A percentile compares a stretch with the other conserved stretches of the same genome.
Evolutionary conservation across 1,139 yeast species (phyloP).

Genomic region (Diutina neorugosa): DNA sequence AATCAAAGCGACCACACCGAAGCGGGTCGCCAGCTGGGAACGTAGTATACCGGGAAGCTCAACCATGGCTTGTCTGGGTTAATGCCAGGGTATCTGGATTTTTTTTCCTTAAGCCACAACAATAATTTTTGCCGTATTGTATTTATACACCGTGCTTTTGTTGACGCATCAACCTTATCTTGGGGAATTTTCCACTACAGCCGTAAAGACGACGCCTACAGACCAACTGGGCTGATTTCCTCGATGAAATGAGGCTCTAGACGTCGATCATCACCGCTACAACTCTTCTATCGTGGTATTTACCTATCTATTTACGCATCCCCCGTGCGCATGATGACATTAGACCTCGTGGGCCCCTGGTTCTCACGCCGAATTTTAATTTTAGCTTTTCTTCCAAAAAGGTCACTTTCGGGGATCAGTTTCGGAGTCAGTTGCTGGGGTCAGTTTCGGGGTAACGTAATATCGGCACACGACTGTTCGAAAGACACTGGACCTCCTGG

Average conservation of each 20-base stretch:
- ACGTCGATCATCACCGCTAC: too few species aligned
- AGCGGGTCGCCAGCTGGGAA: not conserved
- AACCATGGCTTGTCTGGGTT: not conserved
- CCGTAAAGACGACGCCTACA: too few species aligned
- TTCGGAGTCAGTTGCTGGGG: not conserved
- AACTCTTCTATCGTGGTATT: too few species aligned
- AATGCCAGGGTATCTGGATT: not conserved
- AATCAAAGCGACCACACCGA: not conserved
- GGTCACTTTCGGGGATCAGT: not conserved
- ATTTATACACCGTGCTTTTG: not conserved
- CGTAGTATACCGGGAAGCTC: not conserved
- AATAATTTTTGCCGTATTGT: not conserved
- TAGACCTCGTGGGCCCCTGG: not conserved
- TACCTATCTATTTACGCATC: too few species aligned
- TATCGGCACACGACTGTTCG: not conserved
- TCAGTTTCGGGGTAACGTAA: not conserved
- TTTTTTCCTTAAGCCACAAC: not conserved
- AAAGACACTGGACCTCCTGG: not conserved
- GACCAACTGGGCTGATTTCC: too few species aligned
- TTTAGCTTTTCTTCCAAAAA: not conserved
- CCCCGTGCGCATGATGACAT: not conserved
- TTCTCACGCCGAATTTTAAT: not conserved
- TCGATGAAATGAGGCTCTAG: too few species aligned
- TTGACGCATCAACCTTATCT: too few species aligned
- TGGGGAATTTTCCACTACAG: too few species aligned